phyloP scores from a whole-genome alignment of 768 basidiomycete genomes.

The Pisolithus orientalis region DNA sequence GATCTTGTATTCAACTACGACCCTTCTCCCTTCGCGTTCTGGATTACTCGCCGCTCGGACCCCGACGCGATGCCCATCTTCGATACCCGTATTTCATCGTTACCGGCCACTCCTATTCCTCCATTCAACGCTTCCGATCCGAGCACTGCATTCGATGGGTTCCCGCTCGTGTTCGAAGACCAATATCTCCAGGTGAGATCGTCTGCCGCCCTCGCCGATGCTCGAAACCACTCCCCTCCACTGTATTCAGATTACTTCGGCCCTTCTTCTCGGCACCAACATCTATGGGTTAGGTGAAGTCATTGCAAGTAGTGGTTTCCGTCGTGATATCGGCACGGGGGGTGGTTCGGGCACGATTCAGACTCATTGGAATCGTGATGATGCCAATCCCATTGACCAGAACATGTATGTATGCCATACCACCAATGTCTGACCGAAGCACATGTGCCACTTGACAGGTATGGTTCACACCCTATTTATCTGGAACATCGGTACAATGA shows the following conservation, averaged over 20 bases:
- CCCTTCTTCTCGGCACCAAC: conserved; percentile 60
- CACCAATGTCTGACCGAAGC: neutral
- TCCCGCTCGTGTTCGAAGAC: conserved; percentile 72
- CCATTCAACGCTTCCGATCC: conserved; percentile 36
- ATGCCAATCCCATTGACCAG: conserved; percentile 56
- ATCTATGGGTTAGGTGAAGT: conserved; percentile 78
- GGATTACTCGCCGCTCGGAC: conserved; percentile 59
- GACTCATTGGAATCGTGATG: conserved; percentile 64
- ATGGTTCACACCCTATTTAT: conserved; percentile 70
- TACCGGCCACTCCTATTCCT: conserved; percentile 49
- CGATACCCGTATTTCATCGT: conserved; percentile 53
- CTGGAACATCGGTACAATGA: conserved; percentile 64
- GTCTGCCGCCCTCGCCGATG: neutral
- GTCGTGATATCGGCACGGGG: conserved; percentile 48
- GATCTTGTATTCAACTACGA: conserved; percentile 70
- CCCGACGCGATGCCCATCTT: conserved; percentile 49
- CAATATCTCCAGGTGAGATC: conserved; percentile 62
- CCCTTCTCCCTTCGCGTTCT: conserved; percentile 61
- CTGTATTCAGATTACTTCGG: conserved; percentile 46
- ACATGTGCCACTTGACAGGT: conserved; percentile 30
- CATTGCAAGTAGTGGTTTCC: conserved; percentile 60
- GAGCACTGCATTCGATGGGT: conserved; percentile 52
- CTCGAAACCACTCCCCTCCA: neutral
- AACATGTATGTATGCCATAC: conserved; percentile 45
- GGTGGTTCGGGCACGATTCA: conserved; percentile 53